Base-by-base conservation (phyloP, 2,329 filamentous ascomycete genomes). In the Nemania serpens region DNA sequence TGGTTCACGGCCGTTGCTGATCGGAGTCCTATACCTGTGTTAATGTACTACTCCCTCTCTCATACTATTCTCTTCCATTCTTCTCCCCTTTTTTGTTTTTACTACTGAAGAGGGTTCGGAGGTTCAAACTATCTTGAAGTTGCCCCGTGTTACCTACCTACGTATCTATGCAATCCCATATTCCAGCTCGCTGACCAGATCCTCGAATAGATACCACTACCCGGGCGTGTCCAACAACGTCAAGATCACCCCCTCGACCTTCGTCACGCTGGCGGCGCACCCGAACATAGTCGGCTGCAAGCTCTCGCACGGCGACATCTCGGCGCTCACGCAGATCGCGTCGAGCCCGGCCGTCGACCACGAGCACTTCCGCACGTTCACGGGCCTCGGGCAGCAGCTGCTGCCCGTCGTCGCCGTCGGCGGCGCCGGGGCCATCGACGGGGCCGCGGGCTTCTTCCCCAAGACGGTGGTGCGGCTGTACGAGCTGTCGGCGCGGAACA, bases 231-330 rank as follows among this genome's bases (percentile, higher is more conserved):
- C 86, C 10, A 90, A 89, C 77, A 84, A 85, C 68, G 77, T 89
- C 68, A 80, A 81, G 67, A 79, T 89, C 60, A 76, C 80, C 0
- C 83, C 86, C 1, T 78, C 82, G 9, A 86, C 85, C 0, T 87
- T 85, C 69, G 84, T 73, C 17, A 73, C 70, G 0, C 83, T 90
- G 25, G 79, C 87, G 6, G 76, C 80, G 56, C 87, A 89, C 71
- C 80, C 84, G 33, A 89, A 89, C 69, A 88, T 89, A 59, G 86
- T 89, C 3, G 87, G 87, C 52, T 88, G 84, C 75, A 90, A 90
- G 75, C 82, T 90, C 41, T 89, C 86, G 0, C 87, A 90, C 71
- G 86, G 85, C 52, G 85, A 88, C 70, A 80, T 89, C 48, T 87
- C 85, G n/a, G 79, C 83, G 67, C 86, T 88, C 70, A 79, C 82